phyloP scores from a whole-genome alignment of 139 green algal species.

The Asterochloris sp. region DNA sequence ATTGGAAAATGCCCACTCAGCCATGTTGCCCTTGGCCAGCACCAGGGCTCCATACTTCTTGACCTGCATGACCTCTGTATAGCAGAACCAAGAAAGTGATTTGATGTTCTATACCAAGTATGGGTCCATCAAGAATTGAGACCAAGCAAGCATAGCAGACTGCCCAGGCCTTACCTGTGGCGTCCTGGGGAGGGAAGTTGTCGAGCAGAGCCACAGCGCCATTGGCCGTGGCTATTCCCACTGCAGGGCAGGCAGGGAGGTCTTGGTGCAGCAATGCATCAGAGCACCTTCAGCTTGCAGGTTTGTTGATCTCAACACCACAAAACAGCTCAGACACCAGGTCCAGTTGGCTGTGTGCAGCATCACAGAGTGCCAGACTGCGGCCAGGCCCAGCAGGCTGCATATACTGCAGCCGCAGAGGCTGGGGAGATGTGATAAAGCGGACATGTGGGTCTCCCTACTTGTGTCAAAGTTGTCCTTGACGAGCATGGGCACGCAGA shows the following conservation, averaged over 20 bases:
- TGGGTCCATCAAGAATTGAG: not conserved
- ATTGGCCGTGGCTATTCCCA: slow-evolving; percentile 1
- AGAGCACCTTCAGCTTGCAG: not conserved
- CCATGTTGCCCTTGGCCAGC: slow-evolving; percentile 25
- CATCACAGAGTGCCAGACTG: not conserved
- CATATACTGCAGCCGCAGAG: too few species aligned
- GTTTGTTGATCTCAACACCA: not conserved
- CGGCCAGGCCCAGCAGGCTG: too few species aligned
- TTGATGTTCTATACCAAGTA: too few species aligned
- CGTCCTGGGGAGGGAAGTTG: slow-evolving; percentile 21
- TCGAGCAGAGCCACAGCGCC: slow-evolving; percentile 19
- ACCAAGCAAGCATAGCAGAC: not conserved
- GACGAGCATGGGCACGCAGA: slow-evolving; percentile 25
- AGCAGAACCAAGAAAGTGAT: too few species aligned
- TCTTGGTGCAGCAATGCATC: not conserved
- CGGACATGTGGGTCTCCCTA: too few species aligned
- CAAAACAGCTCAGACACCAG: not conserved
- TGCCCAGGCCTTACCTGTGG: not conserved
- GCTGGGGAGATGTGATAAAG: too few species aligned
- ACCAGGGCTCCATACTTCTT: slow-evolving; percentile 15
- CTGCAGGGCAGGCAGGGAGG: not conserved
- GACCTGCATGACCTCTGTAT: slow-evolving; percentile 9
- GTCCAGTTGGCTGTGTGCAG: not conserved
- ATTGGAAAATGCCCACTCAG: slow-evolving; percentile 26
- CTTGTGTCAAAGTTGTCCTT: slow-evolving; percentile 26